Conservation (phyloP, 768 basidiomycete species). For the Thelephora aurantiotincta region DNA sequence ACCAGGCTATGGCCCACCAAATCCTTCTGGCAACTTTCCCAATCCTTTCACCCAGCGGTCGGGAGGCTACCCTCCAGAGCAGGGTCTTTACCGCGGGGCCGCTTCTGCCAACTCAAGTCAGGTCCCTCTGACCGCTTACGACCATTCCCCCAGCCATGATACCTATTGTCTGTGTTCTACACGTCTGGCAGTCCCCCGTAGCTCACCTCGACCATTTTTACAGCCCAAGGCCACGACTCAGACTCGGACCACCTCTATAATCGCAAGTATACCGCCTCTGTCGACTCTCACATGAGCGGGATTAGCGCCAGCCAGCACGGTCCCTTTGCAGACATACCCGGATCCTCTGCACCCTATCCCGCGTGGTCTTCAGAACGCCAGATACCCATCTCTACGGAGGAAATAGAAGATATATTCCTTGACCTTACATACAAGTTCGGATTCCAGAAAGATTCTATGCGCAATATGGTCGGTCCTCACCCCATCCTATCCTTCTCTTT, state of each 20-base stretch:
- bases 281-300: slow-evolving; percentile 20
- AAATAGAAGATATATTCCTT: slow-evolving; percentile 97
- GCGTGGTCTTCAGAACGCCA: slow-evolving; percentile 90
- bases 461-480: slow-evolving; percentile 61
- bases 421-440: slow-evolving; percentile 98
- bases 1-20: slow-evolving; percentile 19
- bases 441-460: slow-evolving; percentile 92
- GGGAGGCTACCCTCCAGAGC: slow-evolving; percentile 16
- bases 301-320: slow-evolving; percentile 12
- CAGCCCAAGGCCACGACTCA: background rate
- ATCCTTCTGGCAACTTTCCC: slow-evolving; percentile 16
- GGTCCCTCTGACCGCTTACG: slow-evolving; percentile 14
- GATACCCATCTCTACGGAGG: slow-evolving; percentile 94
- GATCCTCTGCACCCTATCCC: slow-evolving; percentile 60
- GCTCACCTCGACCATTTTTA: slow-evolving; percentile 1
- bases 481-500: slow-evolving; percentile 5
- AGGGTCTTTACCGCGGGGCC: slow-evolving; percentile 14
- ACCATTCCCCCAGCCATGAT: slow-evolving; percentile 14
- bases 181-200: background rate
- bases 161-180: slow-evolving; percentile 5
- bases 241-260: slow-evolving; percentile 10
- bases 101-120: slow-evolving; percentile 16
- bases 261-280: slow-evolving; percentile 19
- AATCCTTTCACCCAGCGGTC: slow-evolving; percentile 14
- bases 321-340: slow-evolving; percentile 16